A percentile compares a stretch with the other conserved stretches of the same genome.
phyloP scores from a whole-genome alignment of 495 filamentous ascomycete genomes.

The Pyrenula massariospora region DNA sequence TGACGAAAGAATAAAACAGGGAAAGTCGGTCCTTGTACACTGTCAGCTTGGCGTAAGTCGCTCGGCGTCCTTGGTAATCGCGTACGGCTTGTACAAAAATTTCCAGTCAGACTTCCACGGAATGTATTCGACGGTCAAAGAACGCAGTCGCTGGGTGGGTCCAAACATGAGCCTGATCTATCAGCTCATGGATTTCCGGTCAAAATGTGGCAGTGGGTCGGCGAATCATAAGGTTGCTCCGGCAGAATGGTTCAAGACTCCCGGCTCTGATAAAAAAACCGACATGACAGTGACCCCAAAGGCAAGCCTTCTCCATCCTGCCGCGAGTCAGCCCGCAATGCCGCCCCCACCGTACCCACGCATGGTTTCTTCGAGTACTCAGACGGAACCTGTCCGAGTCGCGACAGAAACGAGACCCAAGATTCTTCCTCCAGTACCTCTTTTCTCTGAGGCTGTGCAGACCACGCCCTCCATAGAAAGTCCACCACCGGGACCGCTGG shows the following conservation, averaged over 20 bases:
- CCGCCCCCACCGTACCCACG: not conserved
- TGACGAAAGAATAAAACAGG: constrained; percentile 60
- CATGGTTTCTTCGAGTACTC: not conserved
- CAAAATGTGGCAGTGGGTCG: constrained; percentile 29
- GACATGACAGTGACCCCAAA: constrained; percentile 10
- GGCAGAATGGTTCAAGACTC: constrained; percentile 30
- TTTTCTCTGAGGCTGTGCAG: constrained; percentile 11
- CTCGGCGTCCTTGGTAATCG: constrained; percentile 93
- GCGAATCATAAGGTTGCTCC: constrained; percentile 20
- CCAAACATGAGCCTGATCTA: constrained; percentile 99
- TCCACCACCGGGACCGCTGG: constrained; percentile 17
- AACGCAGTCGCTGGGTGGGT: constrained; percentile 86
- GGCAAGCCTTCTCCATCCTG: constrained; percentile 8
- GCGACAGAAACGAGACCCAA: not conserved
- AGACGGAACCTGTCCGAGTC: not conserved
- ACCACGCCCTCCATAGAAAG: constrained; percentile 17
- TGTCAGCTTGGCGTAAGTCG: constrained; percentile 94
- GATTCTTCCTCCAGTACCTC: constrained; percentile 4
- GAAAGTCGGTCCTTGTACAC: constrained; percentile 84
- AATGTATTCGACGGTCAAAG: constrained; percentile 83
- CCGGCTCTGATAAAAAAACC: constrained; percentile 23
- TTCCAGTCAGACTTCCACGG: constrained; percentile 80
- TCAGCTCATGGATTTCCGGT: constrained; percentile 79
- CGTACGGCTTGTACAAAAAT: constrained; percentile 90
- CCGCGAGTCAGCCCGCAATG: constrained; percentile 7